Conservation (phyloP, 2,329 filamentous ascomycete genomes). For the Aphanoascus verrucosus region DNA sequence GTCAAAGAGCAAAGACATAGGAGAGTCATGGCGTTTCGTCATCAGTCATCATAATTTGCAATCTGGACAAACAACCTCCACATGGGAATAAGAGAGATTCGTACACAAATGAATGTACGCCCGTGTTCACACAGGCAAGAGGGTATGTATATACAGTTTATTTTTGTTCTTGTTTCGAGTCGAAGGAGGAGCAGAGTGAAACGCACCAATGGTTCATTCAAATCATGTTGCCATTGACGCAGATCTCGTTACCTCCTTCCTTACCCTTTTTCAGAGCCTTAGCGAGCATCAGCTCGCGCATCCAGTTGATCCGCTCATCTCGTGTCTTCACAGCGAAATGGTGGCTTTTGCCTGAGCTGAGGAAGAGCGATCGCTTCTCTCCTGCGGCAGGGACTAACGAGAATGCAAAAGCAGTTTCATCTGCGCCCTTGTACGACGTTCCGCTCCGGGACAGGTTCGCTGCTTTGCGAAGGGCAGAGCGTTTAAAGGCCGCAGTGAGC, state of each 20-base stretch:
- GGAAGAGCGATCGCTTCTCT: conserved; percentile 26
- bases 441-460: conserved; percentile 13
- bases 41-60: conserved; percentile 5
- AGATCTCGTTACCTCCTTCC: conserved; percentile 23
- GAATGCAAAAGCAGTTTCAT: conserved; percentile 33
- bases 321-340: conserved; percentile 83
- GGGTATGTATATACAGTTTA: background rate
- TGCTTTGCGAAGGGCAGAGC: conserved; percentile 32
- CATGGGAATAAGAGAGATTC: background rate
- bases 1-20: background rate
- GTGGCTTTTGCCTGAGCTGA: conserved; percentile 61
- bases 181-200: background rate
- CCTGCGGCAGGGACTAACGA: conserved; percentile 37
- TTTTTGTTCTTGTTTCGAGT: no score
- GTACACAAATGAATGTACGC: background rate
- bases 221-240: conserved; percentile 26
- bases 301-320: conserved; percentile 90
- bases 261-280: conserved; percentile 29
- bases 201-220: conserved; percentile 9
- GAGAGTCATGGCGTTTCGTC: conserved; percentile 1
- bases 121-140: background rate
- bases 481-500: conserved; percentile 73
- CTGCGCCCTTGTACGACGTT: conserved; percentile 11
- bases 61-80: background rate
- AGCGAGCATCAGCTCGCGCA: conserved; percentile 39